phyloP scores from a whole-genome alignment of 495 filamentous ascomycete genomes.

The Terfezia boudieri region DNA sequence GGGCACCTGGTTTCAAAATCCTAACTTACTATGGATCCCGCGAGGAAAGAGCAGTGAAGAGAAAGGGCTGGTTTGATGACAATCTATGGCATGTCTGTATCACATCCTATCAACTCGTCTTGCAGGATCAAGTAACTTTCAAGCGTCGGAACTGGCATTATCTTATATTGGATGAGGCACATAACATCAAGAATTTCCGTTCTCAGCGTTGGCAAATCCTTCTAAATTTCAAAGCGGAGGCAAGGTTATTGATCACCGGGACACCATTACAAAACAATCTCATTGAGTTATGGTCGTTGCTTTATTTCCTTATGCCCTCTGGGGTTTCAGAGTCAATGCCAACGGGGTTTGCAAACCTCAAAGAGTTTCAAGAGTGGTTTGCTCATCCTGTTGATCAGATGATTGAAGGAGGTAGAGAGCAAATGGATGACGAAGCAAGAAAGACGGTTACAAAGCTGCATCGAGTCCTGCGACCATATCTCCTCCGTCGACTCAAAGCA shows the following conservation, averaged over 20 bases:
- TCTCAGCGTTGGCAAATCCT: conserved; percentile 91
- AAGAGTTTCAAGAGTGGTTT: conserved; percentile 87
- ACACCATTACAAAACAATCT: conserved; percentile 95
- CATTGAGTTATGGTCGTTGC: conserved; percentile 85
- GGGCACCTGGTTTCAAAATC: conserved; percentile 95
- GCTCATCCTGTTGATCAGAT: conserved; percentile 84
- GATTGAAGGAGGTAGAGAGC: conserved; percentile 75
- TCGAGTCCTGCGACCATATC: conserved; percentile 74
- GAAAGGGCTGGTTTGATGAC: conserved; percentile 73
- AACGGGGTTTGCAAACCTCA: conserved; percentile 68
- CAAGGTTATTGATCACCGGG: conserved; percentile 74
- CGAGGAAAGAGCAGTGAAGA: conserved; percentile 77
- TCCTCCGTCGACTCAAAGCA: conserved; percentile 78
- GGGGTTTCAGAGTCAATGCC: conserved; percentile 48
- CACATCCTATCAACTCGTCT: conserved; percentile 88
- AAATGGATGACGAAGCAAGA: conserved; percentile 80
- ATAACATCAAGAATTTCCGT: conserved; percentile 99
- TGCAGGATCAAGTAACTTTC: conserved; percentile 83
- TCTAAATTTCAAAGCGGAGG: conserved; percentile 70
- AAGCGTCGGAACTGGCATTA: conserved; percentile 91
- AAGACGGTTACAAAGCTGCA: conserved; percentile 79
- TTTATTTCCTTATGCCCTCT: conserved; percentile 88
- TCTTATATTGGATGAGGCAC: conserved; percentile 94
- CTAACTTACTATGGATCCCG: conserved; percentile 87
- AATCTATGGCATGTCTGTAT: conserved; percentile 92